Percentiles rank a stretch among this genome's conserved stretches.
Conservation (phyloP, 192 early-diverging fungal genomes). For the Oehlia diaphana region DNA sequence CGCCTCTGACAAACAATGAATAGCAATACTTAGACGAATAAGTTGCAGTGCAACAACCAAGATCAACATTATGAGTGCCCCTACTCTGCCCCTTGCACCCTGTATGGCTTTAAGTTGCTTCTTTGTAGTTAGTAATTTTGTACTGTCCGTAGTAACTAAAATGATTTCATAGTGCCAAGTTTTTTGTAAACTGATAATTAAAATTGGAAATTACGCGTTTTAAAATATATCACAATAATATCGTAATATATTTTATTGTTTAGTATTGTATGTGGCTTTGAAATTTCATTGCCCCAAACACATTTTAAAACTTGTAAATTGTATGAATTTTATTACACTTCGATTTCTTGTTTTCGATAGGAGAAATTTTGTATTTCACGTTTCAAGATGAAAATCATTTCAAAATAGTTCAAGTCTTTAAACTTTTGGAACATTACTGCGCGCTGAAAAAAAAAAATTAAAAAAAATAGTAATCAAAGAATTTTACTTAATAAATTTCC, state of each 20-base stretch:
- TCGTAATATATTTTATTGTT: neutral
- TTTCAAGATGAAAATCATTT: neutral
- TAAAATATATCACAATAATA: neutral
- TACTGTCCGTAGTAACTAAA: neutral
- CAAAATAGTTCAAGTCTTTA: too few species aligned
- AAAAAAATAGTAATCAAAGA: too few species aligned
- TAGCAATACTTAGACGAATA: neutral
- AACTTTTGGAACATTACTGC: neutral
- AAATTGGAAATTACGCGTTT: neutral
- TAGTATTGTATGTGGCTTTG: neutral
- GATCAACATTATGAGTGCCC: neutral
- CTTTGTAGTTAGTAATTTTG: neutral
- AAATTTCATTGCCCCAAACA: neutral
- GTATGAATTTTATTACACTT: neutral
- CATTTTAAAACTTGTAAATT: neutral
- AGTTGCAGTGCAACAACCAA: neutral
- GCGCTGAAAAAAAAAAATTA: neutral
- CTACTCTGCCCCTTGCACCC: neutral
- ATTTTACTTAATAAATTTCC: neutral
- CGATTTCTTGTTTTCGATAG: neutral
- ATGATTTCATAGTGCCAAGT: neutral
- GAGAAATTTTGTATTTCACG: neutral
- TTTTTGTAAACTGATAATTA: neutral
- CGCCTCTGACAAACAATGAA: neutral
- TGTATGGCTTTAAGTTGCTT: neutral